Evolutionary conservation across 2,329 filamentous ascomycete genomes (phyloP).

Genomic region (Cladosporium cucumerinum): DNA sequence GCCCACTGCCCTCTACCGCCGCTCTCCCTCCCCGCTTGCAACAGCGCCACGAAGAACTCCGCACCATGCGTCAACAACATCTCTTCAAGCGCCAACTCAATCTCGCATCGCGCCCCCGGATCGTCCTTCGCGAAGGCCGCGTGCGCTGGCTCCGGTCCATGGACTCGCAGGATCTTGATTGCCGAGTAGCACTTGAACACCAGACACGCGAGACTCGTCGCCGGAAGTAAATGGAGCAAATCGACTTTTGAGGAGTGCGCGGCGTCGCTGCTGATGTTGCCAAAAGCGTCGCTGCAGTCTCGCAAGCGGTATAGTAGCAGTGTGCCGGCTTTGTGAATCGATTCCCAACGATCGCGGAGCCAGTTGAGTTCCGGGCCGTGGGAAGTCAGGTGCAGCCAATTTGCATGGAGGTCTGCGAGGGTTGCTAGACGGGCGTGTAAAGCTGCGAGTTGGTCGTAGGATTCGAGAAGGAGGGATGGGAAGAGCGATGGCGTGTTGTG

Average conservation of each 20-base stretch:
- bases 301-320: constrained; percentile 33
- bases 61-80: constrained; percentile 32
- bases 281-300: constrained; percentile 21
- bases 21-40: constrained; percentile 19
- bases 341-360: constrained; percentile 33
- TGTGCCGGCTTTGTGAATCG: constrained; percentile 32
- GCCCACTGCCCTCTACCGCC: constrained; percentile 14
- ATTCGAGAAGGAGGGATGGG: constrained; percentile 23
- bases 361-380: constrained; percentile 29
- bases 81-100: constrained; percentile 35
- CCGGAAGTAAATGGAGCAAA: constrained; percentile 28
- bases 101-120: constrained; percentile 27
- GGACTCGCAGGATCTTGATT: constrained; percentile 32
- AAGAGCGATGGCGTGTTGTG: constrained; percentile 22
- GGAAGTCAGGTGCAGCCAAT: constrained; percentile 31
- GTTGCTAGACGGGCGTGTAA: constrained; percentile 24
- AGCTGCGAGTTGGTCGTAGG: constrained; percentile 12
- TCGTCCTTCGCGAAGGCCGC: constrained; percentile 21
- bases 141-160: constrained; percentile 31
- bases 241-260: constrained; percentile 19
- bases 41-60: constrained; percentile 28
- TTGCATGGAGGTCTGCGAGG: constrained; percentile 25
- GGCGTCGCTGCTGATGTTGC: background rate
- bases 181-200: constrained; percentile 32
- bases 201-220: constrained; percentile 32